These are phyloP conservation scores for Leptomonas seymouri DNA, from an alignment of 208 protist genomes.

Conservation along the genomic window DNA sequence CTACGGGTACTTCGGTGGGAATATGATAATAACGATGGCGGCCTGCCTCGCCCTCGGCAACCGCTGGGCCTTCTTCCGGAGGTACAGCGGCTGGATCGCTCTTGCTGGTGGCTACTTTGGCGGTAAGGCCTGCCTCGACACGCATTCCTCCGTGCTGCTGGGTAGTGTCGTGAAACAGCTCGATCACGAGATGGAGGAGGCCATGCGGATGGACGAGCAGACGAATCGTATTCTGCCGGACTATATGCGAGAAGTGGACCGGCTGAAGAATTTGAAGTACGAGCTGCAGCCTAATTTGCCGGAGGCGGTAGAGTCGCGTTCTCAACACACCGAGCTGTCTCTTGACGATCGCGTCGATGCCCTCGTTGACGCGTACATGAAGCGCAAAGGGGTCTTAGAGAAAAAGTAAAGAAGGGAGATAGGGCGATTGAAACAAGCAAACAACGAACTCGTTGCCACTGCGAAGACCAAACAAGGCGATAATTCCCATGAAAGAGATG, in stretches of 20 bases:
- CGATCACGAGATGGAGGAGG: slow-evolving; percentile 66
- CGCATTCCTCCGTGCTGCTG: slow-evolving; percentile 64
- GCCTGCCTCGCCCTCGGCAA: slow-evolving; percentile 65
- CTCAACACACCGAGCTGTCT: slow-evolving; percentile 23
- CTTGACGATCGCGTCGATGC: slow-evolving; percentile 63
- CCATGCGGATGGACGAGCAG: slow-evolving; percentile 72
- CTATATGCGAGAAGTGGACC: slow-evolving; percentile 60
- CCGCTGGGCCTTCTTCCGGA: slow-evolving; percentile 65
- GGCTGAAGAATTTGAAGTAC: slow-evolving; percentile 66
- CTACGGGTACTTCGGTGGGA: slow-evolving; percentile 83
- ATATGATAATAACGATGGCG: slow-evolving; percentile 73
- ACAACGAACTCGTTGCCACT: no score
- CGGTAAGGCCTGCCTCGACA: slow-evolving; percentile 59
- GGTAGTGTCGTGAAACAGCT: slow-evolving; percentile 55
- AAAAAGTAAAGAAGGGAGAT: slow-evolving; percentile 32
- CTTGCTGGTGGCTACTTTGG: slow-evolving; percentile 81
- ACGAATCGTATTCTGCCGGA: slow-evolving; percentile 64
- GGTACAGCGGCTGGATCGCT: slow-evolving; percentile 78
- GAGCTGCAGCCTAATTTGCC: slow-evolving; percentile 57
- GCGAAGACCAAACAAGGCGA: no score
- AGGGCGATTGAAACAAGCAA: no score
- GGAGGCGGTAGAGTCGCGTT: slow-evolving; percentile 37
- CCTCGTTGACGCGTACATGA: slow-evolving; percentile 67
- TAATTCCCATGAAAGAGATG: no score
- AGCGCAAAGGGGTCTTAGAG: slow-evolving; percentile 42